phyloP scores from a whole-genome alignment of 164 flowering plant genomes.

The Sedum album region DNA sequence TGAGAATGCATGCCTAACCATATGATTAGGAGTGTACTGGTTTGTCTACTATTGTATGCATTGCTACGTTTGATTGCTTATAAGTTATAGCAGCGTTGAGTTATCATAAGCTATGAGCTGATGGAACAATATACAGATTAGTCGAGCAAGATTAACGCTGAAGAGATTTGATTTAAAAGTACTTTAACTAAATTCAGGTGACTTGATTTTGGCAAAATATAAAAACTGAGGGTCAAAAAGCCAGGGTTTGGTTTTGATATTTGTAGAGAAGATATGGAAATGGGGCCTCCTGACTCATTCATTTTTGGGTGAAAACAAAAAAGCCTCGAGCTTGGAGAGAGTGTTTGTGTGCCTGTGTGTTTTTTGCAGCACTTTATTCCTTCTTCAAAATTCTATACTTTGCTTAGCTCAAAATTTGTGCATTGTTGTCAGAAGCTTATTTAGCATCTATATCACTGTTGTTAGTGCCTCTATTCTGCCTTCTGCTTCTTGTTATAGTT shows the following conservation, averaged over 20 bases:
- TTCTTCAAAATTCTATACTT: slow-evolving; percentile 7
- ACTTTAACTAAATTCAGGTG: background rate
- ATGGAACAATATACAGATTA: background rate
- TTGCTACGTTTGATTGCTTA: background rate
- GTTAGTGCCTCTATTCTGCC: slow-evolving; percentile 5
- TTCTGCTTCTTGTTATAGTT: background rate
- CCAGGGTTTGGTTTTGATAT: background rate
- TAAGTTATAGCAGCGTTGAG: background rate
- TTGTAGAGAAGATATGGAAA: background rate
- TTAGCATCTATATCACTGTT: slow-evolving; percentile 10
- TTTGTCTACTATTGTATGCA: background rate
- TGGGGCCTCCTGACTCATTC: slow-evolving; percentile 4
- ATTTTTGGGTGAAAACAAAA: slow-evolving; percentile 5
- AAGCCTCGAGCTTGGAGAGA: slow-evolving; percentile 7
- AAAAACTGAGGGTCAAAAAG: background rate
- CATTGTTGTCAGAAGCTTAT: slow-evolving; percentile 4
- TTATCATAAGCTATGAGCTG: background rate
- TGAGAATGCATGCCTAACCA: background rate
- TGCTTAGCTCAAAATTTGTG: slow-evolving; percentile 6
- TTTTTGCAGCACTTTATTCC: slow-evolving; percentile 6
- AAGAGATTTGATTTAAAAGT: background rate
- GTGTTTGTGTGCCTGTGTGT: background rate
- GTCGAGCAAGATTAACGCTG: background rate
- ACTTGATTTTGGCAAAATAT: background rate
- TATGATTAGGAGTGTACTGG: background rate